Percentiles rank a stretch among this genome's conserved stretches.
Conservation (phyloP, 208 protist species). For the Leishmania guyanensis region DNA sequence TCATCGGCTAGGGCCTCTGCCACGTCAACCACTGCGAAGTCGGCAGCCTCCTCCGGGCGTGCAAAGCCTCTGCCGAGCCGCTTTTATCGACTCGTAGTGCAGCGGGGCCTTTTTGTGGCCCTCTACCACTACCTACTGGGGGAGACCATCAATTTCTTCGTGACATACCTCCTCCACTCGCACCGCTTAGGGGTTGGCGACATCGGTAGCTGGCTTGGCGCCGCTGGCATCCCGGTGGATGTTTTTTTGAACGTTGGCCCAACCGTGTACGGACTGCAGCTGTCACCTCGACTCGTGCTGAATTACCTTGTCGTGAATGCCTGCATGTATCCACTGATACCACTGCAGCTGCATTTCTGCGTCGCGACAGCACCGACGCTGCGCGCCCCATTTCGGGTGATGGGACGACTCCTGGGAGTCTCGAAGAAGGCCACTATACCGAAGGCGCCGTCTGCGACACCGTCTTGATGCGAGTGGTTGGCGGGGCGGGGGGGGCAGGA, state of each 20-base stretch:
- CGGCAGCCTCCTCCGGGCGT: constrained; percentile 7
- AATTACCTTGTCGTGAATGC: constrained; percentile 75
- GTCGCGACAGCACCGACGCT: constrained; percentile 36
- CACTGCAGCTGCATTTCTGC: constrained; percentile 57
- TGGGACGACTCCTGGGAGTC: background rate
- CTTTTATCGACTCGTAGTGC: constrained; percentile 64
- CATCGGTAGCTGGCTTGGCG: constrained; percentile 40
- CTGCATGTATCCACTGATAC: constrained; percentile 58
- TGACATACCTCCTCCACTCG: constrained; percentile 66
- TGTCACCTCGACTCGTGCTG: constrained; percentile 61
- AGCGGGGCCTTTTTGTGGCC: constrained; percentile 58
- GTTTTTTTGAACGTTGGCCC: constrained; percentile 47
- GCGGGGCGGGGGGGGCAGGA: too few relatives aligned
- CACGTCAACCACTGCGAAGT: background rate
- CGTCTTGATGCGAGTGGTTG: background rate
- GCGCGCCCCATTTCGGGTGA: constrained; percentile 7
- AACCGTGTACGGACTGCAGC: constrained; percentile 41
- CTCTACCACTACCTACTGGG: constrained; percentile 70
- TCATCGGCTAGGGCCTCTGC: background rate
- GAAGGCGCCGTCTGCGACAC: constrained; percentile 26
- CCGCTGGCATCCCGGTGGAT: constrained; percentile 27
- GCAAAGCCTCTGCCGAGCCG: constrained; percentile 50
- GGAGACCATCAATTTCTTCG: constrained; percentile 52
- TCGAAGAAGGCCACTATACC: constrained; percentile 19
- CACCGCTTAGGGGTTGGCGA: constrained; percentile 63